Base-by-base conservation (phyloP, 192 early-diverging fungal species). In the Umbelopsis sp. region DNA sequence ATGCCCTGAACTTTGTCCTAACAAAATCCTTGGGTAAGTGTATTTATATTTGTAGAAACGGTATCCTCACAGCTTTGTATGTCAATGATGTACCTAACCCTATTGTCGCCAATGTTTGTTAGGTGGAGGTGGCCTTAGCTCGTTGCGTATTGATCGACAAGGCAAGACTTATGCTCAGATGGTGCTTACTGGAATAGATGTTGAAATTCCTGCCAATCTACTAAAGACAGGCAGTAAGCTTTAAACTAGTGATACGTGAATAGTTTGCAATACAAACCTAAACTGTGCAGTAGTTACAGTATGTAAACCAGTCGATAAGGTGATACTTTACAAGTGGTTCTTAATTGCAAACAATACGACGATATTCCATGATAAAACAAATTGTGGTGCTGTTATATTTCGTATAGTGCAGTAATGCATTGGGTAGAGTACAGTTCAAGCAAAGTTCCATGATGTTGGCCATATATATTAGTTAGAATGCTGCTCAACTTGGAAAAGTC, bases 131-230 rank as follows among this genome's bases (percentile, higher is more conserved):
- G 89, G 89, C 4, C 70, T 90, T 26, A 83, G 85, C 49, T 88
- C 87, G 1, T 43, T 90, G 67, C 74, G 82, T 26, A 73, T 89
- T 69, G 89, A 90, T 82, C 79, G 83, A 43, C 89, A 90, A 65
- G 89, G 89, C 65, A 90, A 90, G 69, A 89, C 89, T 10, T 90
- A 83, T 76, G 89, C 85, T 20, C 89, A 90, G 73, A 83, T 88
- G 79, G 69, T 89, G 22, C 66, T 90, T 5, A 81, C 78, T 45
- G 76, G 72, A 0, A 54, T 82, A 50, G 85, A 83, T 45, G 74
- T 90, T 41, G 81, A 85, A 47, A 77, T 88, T 1, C 89, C 89
- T 36, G 76, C 47, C 32, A 62, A 62, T 8, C 56, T 62, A 6
- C 17, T 62, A 14, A 62, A 62, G 2, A 20, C 56, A 32, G 56